These are phyloP conservation scores for Persicaria maculosa DNA, from an alignment of 148 eudicot genomes.

Conservation along the genomic window DNA sequence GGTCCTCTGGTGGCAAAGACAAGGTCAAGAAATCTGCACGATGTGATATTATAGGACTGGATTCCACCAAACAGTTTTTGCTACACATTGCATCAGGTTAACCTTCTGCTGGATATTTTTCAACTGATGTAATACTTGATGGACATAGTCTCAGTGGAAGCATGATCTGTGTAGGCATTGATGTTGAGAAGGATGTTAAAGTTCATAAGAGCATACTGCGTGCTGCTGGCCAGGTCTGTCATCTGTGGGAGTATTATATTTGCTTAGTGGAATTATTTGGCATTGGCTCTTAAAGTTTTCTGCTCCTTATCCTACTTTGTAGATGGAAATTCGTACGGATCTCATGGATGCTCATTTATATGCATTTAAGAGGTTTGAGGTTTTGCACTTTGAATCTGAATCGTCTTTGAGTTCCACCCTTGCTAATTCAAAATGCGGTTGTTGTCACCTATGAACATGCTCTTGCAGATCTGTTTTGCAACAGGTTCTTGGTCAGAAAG, in stretches of 20 bases:
- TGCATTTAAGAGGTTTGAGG: constrained; percentile 86
- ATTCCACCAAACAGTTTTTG: constrained; percentile 74
- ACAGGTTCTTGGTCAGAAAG: constrained; percentile 80
- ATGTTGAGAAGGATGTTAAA: constrained; percentile 71
- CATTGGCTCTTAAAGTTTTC: constrained; percentile 11
- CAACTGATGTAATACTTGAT: constrained; percentile 8
- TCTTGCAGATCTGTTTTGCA: constrained; percentile 64
- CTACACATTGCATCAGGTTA: constrained; percentile 81
- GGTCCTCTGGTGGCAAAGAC: constrained; percentile 79
- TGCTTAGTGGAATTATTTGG: background rate
- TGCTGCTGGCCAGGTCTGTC: constrained; percentile 79
- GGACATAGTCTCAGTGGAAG: background rate
- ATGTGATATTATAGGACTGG: constrained; percentile 77
- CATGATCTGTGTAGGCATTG: constrained; percentile 43
- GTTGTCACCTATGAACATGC: constrained; percentile 13
- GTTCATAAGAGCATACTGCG: constrained; percentile 87
- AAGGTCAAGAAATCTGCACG: constrained; percentile 83
- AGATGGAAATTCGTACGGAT: constrained; percentile 92
- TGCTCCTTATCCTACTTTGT: constrained; percentile 18
- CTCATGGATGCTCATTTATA: constrained; percentile 97
- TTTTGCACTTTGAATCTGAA: constrained; percentile 19
- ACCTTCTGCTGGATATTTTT: constrained; percentile 7
- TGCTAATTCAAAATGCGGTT: background rate
- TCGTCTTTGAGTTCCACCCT: constrained; percentile 6
- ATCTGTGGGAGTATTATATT: background rate